A percentile compares a stretch with the other conserved stretches of the same genome.
These are phyloP conservation scores for Stereum hirsutum DNA, from an alignment of 1,284 basidiomycete species.

Conservation along the genomic window DNA sequence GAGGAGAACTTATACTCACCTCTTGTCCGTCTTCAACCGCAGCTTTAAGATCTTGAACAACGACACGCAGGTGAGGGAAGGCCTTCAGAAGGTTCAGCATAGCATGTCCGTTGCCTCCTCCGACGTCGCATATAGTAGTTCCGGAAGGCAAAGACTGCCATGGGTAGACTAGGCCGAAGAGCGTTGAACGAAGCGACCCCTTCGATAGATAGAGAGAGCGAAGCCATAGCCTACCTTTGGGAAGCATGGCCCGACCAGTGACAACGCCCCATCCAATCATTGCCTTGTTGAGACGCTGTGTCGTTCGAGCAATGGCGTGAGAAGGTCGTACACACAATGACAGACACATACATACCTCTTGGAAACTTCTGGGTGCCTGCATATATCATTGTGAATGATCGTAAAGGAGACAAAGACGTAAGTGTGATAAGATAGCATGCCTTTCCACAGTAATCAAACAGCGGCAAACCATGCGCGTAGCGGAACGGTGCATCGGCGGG, in stretches of 20 bases:
- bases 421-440: neutral
- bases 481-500: neutral
- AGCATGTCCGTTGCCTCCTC: neutral
- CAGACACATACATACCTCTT: neutral
- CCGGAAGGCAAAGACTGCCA: neutral
- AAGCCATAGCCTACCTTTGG: neutral
- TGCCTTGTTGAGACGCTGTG: neutral
- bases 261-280: neutral
- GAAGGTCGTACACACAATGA: neutral
- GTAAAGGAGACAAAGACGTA: neutral
- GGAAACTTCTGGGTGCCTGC: neutral
- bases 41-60: neutral
- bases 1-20: neutral
- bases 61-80: neutral
- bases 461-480: neutral
- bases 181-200: neutral
- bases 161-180: neutral
- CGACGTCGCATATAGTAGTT: constrained; percentile 1
- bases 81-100: neutral
- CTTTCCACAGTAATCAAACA: neutral
- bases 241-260: neutral
- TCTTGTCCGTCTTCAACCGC: neutral
- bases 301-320: too few species aligned
- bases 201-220: neutral
- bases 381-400: neutral